A percentile compares a stretch with the other conserved stretches of the same genome.
Evolutionary conservation across 2,329 filamentous ascomycete genomes (phyloP).

Genomic region (Lasiodiplodia citricola): DNA sequence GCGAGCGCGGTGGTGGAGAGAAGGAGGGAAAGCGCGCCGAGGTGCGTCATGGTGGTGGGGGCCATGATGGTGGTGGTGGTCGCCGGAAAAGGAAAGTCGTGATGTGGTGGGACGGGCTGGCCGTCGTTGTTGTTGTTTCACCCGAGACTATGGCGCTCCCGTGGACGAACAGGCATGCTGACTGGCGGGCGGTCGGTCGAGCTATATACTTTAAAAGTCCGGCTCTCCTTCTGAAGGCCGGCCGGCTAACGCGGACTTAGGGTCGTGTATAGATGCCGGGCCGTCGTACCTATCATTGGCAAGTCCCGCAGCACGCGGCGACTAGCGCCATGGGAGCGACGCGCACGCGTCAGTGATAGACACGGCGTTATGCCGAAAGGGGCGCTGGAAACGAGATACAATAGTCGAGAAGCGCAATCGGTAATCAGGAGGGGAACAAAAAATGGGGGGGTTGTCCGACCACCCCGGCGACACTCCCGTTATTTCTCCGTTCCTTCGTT

Average conservation of each 20-base stretch:
- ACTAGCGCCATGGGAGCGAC: not conserved
- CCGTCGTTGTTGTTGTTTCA: too few relatives aligned
- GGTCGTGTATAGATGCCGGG: not conserved
- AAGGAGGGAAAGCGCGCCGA: slow-evolving; percentile 13
- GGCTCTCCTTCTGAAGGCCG: not conserved
- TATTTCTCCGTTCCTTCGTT: not conserved
- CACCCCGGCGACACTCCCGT: slow-evolving; percentile 9
- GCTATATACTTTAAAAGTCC: not conserved
- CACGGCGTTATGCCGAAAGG: not conserved
- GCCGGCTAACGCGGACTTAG: not conserved
- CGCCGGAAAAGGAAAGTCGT: not conserved
- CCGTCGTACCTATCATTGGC: slow-evolving; percentile 12
- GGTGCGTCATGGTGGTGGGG: not conserved
- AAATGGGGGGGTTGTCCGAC: not conserved
- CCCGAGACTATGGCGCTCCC: too few relatives aligned
- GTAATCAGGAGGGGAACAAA: not conserved
- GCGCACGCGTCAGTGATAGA: slow-evolving; percentile 12
- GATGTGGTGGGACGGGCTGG: not conserved
- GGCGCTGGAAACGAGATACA: not conserved
- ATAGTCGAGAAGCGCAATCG: slow-evolving; percentile 1
- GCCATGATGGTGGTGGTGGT: slow-evolving; percentile 2
- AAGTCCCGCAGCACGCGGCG: slow-evolving; percentile 9
- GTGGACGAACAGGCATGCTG: not conserved
- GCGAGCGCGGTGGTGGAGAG: slow-evolving; percentile 10
- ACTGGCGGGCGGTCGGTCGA: not conserved